A percentile compares a stretch with the other conserved stretches of the same genome.
Conservation (phyloP, 169 alveolate species). For the Eimeria acervulina region DNA sequence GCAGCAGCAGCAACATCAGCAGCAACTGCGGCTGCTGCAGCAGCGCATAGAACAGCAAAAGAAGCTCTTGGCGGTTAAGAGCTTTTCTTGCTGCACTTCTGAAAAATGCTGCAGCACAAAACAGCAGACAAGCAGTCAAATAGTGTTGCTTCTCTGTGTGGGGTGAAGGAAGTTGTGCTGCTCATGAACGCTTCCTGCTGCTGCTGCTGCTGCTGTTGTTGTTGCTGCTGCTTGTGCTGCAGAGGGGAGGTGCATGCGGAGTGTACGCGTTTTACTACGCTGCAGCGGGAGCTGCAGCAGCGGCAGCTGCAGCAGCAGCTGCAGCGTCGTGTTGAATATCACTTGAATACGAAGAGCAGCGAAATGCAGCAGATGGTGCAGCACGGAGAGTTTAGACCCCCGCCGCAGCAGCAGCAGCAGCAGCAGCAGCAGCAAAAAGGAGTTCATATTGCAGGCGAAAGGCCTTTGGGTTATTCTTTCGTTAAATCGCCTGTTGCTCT, state of each 20-base stretch:
- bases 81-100: not conserved
- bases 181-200: not conserved
- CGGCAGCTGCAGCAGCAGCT: slow-evolving; percentile 55
- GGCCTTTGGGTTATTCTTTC: not conserved
- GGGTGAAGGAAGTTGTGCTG: slow-evolving; percentile 11
- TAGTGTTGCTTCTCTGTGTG: not conserved
- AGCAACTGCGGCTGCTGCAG: no score
- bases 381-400: slow-evolving; percentile 23
- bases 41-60: no score
- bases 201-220: slow-evolving; percentile 13
- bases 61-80: no score
- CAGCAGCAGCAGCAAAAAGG: not conserved
- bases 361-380: not conserved
- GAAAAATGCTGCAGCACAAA: not conserved
- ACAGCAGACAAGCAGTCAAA: no score
- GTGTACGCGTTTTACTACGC: no score
- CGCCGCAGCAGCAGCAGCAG: not conserved
- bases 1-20: not conserved
- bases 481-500: not conserved
- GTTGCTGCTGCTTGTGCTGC: no score
- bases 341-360: not conserved
- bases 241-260: no score
- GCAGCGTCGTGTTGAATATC: slow-evolving; percentile 11
- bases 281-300: not conserved
- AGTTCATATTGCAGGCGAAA: not conserved